phyloP scores from a whole-genome alignment of 2,329 filamentous ascomycete species.

The Acrodontium crateriforme region DNA sequence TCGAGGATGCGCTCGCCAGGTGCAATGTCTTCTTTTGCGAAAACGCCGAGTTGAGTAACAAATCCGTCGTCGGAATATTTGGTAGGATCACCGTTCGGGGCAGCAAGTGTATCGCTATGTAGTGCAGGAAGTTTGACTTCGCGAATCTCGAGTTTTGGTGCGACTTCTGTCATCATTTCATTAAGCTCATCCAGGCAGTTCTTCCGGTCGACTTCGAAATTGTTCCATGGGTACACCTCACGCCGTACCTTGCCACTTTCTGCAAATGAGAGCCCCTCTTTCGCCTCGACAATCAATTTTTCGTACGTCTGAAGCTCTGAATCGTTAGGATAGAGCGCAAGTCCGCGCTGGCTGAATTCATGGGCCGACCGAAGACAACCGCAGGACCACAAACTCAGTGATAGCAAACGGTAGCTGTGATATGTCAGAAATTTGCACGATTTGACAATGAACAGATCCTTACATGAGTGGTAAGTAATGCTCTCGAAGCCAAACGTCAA shows the following conservation, averaged over 20 bases:
- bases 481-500: slow-evolving; percentile 35
- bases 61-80: too few species aligned
- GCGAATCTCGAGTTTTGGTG: slow-evolving; percentile 69
- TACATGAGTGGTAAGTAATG: slow-evolving; percentile 15
- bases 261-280: too few species aligned
- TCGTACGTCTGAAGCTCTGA: slow-evolving; percentile 40
- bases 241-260: slow-evolving; percentile 55
- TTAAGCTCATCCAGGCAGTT: slow-evolving; percentile 56
- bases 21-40: slow-evolving; percentile 67
- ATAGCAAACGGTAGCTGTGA: slow-evolving; percentile 12
- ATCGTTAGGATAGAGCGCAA: slow-evolving; percentile 41
- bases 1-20: slow-evolving; percentile 63
- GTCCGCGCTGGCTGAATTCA: slow-evolving; percentile 50
- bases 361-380: slow-evolving; percentile 54
- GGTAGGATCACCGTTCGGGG: too few species aligned
- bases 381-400: slow-evolving; percentile 43
- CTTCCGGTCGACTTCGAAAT: slow-evolving; percentile 45
- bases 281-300: too few species aligned
- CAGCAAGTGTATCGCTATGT: background rate
- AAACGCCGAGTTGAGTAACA: slow-evolving; percentile 74
- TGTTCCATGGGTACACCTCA: slow-evolving; percentile 51
- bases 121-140: slow-evolving; percentile 64
- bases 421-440: slow-evolving; percentile 1
- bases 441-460: slow-evolving; percentile 1
- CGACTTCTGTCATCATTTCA: slow-evolving; percentile 49